Conservation (phyloP, 495 filamentous ascomycete genomes). For the Aspergillus biplanus region DNA sequence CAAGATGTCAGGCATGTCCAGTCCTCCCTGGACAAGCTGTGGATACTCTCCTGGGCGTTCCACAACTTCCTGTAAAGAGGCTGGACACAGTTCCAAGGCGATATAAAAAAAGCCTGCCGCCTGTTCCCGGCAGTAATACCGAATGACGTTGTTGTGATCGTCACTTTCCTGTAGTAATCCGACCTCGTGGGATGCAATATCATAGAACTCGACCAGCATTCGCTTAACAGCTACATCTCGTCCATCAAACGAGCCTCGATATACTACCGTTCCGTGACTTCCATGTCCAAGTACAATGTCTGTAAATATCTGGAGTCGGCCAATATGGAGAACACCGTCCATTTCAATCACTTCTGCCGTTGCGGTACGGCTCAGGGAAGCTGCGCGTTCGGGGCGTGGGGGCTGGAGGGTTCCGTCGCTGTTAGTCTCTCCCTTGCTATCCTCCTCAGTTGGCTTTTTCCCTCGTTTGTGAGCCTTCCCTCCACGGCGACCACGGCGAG, state of each 20-base stretch:
- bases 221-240: conserved; percentile 94
- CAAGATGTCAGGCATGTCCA: conserved; percentile 67
- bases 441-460: conserved; percentile 51
- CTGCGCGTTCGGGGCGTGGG: conserved; percentile 60
- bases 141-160: conserved; percentile 93
- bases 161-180: conserved; percentile 88
- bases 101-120: conserved; percentile 94
- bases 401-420: conserved; percentile 42
- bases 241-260: conserved; percentile 83
- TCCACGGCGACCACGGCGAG: conserved; percentile 79
- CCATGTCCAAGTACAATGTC: conserved; percentile 76
- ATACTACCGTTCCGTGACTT: conserved; percentile 86
- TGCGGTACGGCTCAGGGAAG: conserved; percentile 44
- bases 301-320: conserved; percentile 72
- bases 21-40: conserved; percentile 51
- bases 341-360: conserved; percentile 46
- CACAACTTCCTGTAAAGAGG: conserved; percentile 87
- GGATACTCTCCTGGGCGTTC: conserved; percentile 68
- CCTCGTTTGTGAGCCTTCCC: conserved; percentile 74
- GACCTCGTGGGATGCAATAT: conserved; percentile 93
- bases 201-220: conserved; percentile 93
- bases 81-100: conserved; percentile 92
- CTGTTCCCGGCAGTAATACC: conserved; percentile 90
- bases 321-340: conserved; percentile 66
- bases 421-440: conserved; percentile 43